These are phyloP conservation scores for Didymella arachidicola DNA, from an alignment of 2,329 filamentous ascomycete species.

Conservation along the genomic window DNA sequence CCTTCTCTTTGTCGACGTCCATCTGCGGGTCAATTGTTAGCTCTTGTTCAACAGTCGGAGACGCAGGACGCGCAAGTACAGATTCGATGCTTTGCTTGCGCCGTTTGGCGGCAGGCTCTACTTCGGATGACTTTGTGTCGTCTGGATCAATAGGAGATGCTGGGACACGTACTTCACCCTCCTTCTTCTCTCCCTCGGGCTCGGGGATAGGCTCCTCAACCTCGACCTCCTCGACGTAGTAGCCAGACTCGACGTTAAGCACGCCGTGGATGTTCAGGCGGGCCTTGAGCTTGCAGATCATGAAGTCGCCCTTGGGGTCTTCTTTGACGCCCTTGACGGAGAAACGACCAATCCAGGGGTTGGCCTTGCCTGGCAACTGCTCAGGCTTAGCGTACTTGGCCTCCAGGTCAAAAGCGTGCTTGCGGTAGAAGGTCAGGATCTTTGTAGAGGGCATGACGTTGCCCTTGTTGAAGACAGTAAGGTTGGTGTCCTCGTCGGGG, in stretches of 20 bases:
- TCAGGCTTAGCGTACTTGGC: conserved; percentile 91
- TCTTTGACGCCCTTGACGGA: conserved; percentile 98
- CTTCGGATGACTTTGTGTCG: conserved; percentile 31
- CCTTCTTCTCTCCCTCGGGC: conserved; percentile 67
- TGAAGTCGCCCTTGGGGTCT: conserved; percentile 93
- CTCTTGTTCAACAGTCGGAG: conserved; percentile 29
- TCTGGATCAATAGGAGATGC: conserved; percentile 33
- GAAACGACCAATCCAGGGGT: conserved; percentile 96
- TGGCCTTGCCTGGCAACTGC: conserved; percentile 83
- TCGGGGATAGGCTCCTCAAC: conserved; percentile 90
- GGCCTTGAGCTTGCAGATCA: conserved; percentile 99
- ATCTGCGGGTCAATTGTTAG: conserved; percentile 48
- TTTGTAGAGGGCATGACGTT: conserved; percentile 98
- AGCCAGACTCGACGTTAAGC: conserved; percentile 94
- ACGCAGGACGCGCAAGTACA: conserved; percentile 42
- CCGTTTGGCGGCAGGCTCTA: conserved; percentile 45
- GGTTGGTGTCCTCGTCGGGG: conserved; percentile 95
- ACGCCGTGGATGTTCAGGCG: conserved; percentile 96
- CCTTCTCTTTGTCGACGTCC: conserved; percentile 51
- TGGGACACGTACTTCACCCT: conserved; percentile 72
- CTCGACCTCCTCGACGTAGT: conserved; percentile 98
- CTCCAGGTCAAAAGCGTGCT: conserved; percentile 96
- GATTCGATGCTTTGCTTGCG: conserved; percentile 35
- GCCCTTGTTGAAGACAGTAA: conserved; percentile 97
- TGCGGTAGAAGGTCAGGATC: conserved; percentile 98